phyloP scores from a whole-genome alignment of 345 rosid species.

The Populus davidiana region DNA sequence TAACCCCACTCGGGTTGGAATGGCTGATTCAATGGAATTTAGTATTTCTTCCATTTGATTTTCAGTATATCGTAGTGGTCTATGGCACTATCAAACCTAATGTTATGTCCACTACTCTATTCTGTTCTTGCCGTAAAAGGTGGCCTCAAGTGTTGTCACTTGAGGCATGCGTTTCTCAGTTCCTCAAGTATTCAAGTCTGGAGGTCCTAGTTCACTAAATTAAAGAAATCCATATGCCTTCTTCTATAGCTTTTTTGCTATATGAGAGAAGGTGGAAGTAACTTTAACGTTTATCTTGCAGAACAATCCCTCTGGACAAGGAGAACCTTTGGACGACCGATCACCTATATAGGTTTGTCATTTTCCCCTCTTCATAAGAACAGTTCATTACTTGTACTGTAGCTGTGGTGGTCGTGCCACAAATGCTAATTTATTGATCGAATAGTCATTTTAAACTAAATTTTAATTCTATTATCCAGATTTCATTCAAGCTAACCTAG shows the following conservation, averaged over 20 bases:
- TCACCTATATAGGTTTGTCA: conserved; percentile 21
- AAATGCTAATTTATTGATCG: conserved; percentile 9
- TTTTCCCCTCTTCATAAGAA: conserved; percentile 7
- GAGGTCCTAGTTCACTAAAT: neutral
- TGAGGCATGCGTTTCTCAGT: neutral
- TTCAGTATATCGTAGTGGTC: neutral
- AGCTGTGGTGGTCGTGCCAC: conserved; percentile 10
- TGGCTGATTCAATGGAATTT: neutral
- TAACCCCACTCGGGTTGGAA: neutral
- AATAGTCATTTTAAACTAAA: neutral
- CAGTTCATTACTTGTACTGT: conserved; percentile 7
- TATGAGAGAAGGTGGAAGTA: neutral
- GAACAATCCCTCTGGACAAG: conserved; percentile 23
- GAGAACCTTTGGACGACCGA: conserved; percentile 17
- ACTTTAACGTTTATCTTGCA: conserved; percentile 12
- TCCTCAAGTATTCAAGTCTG: neutral
- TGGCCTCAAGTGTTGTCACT: neutral
- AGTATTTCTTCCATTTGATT: neutral
- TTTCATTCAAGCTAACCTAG: neutral
- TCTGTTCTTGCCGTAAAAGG: neutral
- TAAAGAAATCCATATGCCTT: neutral
- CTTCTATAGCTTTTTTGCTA: neutral
- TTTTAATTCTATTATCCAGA: neutral
- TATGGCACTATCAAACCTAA: neutral
- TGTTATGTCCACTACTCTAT: neutral